Base-by-base conservation (phyloP, 2,329 filamentous ascomycete genomes). In the Ceratocystis albifundus region DNA sequence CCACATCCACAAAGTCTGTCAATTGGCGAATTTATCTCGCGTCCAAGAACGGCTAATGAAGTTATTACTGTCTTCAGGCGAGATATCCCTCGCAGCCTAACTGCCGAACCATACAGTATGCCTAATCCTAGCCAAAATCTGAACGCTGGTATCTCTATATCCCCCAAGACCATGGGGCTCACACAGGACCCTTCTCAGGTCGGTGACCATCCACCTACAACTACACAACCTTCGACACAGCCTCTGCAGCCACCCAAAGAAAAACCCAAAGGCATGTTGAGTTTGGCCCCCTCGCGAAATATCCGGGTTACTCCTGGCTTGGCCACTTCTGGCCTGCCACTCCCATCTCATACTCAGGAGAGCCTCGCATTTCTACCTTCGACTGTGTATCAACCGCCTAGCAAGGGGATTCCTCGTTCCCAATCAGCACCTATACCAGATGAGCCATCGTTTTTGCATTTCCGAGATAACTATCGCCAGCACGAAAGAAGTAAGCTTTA, bases 101-200 rank as follows among this genome's bases (percentile, higher is more conserved):
- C 87, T 6, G 86, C 84, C 1, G 86, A 88, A 68, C 83, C 85
- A 1, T 80, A 78, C 1, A 63, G 76, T 76, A 69, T 80, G 17
- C 77, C 73, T 81, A 82, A 74, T 80, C 80, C 69, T 78, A 78
- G 15, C 75, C 68, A 74, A 74, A 44, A 70, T 0, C 78, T 82
- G 0, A 80, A 83, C 4, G 82, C 93, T 64, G 92, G 91, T 0
- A 81, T 96, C n/a, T 91, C 93, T 15, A 90, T 91, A 1, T 96
- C 92, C 0, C 92, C 93, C 36, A 87, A 90, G 76, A 91, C 91
- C 0, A 96, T 96, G 91, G 84, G 88, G 22, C 85, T 95, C 1
- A 85, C 89, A 55, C 85, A 93, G 70, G 82, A 84, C 53, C 77
- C 76, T 36, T 71, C 71, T 66, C 77, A 80, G 66, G 55, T 69